Evolutionary conservation across 2,329 filamentous ascomycete genomes (phyloP).

Genomic region (Leptographium galeiforme): DNA sequence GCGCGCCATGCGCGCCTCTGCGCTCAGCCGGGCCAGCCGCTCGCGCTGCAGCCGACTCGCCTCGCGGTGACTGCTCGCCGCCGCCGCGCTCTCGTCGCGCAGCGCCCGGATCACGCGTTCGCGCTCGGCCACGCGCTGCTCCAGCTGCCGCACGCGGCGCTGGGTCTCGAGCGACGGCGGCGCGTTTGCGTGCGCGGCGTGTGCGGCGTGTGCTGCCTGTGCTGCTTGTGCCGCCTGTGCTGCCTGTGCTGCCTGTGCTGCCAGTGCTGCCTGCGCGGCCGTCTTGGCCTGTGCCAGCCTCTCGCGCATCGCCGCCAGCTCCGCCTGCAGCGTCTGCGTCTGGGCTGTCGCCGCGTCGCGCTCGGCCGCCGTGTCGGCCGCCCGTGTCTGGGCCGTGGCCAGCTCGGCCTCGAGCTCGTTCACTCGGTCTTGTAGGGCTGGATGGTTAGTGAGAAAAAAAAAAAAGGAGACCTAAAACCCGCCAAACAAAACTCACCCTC

Average conservation of each 20-base stretch:
- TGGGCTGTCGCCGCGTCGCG: slow-evolving; percentile 6
- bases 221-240: neutral
- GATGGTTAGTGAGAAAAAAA: too few species aligned
- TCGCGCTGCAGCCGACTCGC: slow-evolving; percentile 9
- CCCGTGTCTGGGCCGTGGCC: slow-evolving; percentile 4
- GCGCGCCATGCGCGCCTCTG: slow-evolving; percentile 10
- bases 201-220: neutral
- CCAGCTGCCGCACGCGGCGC: slow-evolving; percentile 11
- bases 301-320: slow-evolving; percentile 6
- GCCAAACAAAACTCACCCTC: slow-evolving; percentile 3
- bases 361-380: neutral
- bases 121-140: slow-evolving; percentile 11
- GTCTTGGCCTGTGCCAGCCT: slow-evolving; percentile 1
- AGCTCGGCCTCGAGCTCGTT: slow-evolving; percentile 9
- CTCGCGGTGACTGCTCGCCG: slow-evolving; percentile 11
- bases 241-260: neutral
- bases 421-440: slow-evolving; percentile 6
- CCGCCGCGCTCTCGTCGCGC: slow-evolving; percentile 10
- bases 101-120: slow-evolving; percentile 12
- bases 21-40: slow-evolving; percentile 10
- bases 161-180: slow-evolving; percentile 6
- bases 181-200: neutral
- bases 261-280: neutral
- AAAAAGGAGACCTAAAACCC: too few species aligned
- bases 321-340: slow-evolving; percentile 3